Base-by-base conservation (phyloP, 2,329 filamentous ascomycete genomes). In the Microsporum ferrugineum region DNA sequence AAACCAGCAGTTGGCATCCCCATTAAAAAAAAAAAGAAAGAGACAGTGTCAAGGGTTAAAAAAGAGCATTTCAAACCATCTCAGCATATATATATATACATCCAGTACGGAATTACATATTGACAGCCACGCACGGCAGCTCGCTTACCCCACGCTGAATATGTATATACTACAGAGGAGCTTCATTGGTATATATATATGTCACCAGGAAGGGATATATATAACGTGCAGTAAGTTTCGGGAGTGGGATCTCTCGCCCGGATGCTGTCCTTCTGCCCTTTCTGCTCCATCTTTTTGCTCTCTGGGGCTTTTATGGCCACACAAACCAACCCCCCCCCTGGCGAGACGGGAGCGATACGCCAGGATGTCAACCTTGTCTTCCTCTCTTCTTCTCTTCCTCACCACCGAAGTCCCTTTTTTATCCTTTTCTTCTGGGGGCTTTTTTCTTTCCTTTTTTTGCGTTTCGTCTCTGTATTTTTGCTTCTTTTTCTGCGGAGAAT, bases 291-390 rank as follows among this genome's bases (percentile, higher is more conserved):
- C 47, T 53, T 23, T 53, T 53, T 27, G 27, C 10, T 31, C 29
- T 23, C 17, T 23, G 17, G 2, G 27, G 27, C 12, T 47, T 23
- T 47, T 7, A 10, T 14, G 41, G 43, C 43, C 39, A 43, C 17
- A 17, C 39, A 43, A 17, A 23, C 17, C 17, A 23, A 23, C 17
- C 17, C 10, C 14, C 14, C 43, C 47, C 47, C 10, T 31, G 47
- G 27, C 47, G 29, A 53, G 47, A 53, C 47, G 47, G 47, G 47
- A 53, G 47, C 23, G 47, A 53, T 53, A 34, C 47, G 47, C 47
- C 23, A 53, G 47, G 47, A 53, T 53, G 47, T 53, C 47, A 53
- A 53, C 47, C 47, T 53, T 53, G 47, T 53, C 23, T 17, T 27
- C 43, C 7, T 17, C 17, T 53, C 47, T 31, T 53, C 12, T 34